Evolutionary conservation across 2,329 filamentous ascomycete species (phyloP).

Genomic region (Macrophomina tecta): DNA sequence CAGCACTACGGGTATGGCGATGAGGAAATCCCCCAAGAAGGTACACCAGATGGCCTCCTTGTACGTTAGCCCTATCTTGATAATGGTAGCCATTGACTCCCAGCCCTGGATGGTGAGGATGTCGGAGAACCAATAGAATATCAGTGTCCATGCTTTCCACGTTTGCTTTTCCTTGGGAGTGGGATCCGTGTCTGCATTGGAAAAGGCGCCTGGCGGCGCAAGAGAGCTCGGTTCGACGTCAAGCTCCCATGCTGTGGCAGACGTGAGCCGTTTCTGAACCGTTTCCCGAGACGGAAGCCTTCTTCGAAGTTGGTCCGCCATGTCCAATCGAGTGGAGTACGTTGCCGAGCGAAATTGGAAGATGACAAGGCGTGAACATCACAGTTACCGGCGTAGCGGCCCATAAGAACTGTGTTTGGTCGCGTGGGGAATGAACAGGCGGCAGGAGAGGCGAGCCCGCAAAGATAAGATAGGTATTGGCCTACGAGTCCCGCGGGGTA

Average conservation of each 20-base stretch:
- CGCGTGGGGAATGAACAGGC: not conserved
- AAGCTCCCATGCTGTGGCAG: not conserved
- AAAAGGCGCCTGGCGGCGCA: not conserved
- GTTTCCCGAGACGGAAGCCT: not conserved
- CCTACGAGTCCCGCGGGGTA: not conserved
- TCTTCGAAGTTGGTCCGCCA: not conserved
- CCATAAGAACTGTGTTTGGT: no score
- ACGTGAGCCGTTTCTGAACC: not conserved
- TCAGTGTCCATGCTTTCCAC: not conserved
- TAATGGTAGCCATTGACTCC: not conserved
- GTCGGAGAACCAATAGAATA: not conserved
- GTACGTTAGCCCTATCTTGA: not conserved
- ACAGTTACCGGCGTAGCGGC: no score
- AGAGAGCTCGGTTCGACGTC: not conserved
- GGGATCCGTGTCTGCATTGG: not conserved
- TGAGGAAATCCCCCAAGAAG: not conserved
- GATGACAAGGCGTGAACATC: no score
- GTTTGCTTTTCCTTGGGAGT: not conserved
- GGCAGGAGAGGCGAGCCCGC: not conserved
- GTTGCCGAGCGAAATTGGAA: no score
- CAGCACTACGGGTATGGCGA: not conserved
- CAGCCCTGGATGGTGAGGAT: not conserved
- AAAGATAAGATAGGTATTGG: not conserved
- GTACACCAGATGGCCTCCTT: not conserved
- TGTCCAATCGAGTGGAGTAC: not conserved